phyloP scores from a whole-genome alignment of 345 rosid species.

The Camelina sativa region DNA sequence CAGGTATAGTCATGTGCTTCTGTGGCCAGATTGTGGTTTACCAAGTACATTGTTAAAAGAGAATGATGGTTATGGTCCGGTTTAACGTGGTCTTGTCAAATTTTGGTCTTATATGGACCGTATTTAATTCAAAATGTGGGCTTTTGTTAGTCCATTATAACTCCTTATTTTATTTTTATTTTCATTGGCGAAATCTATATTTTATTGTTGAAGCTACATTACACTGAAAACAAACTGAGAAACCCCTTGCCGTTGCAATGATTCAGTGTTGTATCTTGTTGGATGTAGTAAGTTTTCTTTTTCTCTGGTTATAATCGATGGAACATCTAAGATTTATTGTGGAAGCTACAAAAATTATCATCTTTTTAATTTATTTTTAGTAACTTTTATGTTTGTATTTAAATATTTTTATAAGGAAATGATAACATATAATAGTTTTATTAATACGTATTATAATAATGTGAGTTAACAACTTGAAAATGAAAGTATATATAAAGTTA shows the following conservation, averaged over 20 bases:
- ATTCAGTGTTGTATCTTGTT: neutral
- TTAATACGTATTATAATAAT: too few relatives aligned
- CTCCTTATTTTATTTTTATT: neutral
- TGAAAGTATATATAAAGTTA: too few relatives aligned
- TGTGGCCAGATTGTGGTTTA: neutral
- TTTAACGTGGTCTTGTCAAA: neutral
- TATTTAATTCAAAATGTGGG: neutral
- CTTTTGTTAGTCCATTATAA: neutral
- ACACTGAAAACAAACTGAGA: neutral
- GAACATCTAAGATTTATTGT: too few relatives aligned
- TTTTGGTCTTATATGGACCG: constrained; percentile 11
- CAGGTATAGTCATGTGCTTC: constrained; percentile 12
- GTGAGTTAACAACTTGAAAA: too few relatives aligned
- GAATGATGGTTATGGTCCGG: constrained; percentile 25
- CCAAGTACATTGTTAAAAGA: neutral
- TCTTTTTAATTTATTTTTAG: too few relatives aligned
- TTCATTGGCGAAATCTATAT: neutral
- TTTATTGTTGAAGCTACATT: neutral
- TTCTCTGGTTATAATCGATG: too few relatives aligned
- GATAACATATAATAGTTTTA: too few relatives aligned
- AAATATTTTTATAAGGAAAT: too few relatives aligned
- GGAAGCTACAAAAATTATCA: too few relatives aligned
- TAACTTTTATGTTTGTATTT: too few relatives aligned
- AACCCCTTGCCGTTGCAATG: neutral
- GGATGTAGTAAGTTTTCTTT: neutral